These are phyloP conservation scores for Calonectria pteridis DNA, from an alignment of 2,329 filamentous ascomycete species.

Conservation along the genomic window DNA sequence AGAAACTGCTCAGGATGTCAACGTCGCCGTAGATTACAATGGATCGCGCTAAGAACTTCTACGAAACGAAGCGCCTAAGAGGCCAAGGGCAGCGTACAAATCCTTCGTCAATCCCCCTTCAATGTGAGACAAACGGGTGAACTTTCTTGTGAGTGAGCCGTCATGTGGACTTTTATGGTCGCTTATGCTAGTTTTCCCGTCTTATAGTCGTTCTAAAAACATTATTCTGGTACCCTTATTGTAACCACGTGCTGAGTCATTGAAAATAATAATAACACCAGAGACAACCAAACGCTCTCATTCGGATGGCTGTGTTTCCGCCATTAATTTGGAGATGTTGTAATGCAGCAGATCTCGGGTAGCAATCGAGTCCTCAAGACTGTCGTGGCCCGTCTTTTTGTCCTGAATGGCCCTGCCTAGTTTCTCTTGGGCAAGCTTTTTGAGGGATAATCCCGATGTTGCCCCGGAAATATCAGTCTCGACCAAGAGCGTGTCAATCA, in stretches of 20 bases:
- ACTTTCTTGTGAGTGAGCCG: no score
- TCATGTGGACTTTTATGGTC: background rate
- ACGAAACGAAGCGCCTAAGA: no score
- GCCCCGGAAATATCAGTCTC: background rate
- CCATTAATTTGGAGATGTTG: slow-evolving; percentile 9
- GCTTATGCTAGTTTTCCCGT: background rate
- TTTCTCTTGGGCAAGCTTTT: slow-evolving; percentile 18
- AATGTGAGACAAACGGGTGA: no score
- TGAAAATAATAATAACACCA: background rate
- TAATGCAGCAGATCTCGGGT: slow-evolving; percentile 30
- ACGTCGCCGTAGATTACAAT: no score
- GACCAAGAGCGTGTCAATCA: slow-evolving; percentile 27
- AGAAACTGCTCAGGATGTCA: background rate
- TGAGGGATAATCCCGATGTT: slow-evolving; percentile 17
- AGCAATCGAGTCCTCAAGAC: slow-evolving; percentile 31
- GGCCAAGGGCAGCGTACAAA: no score
- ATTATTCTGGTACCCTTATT: background rate
- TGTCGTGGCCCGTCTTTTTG: slow-evolving; percentile 23
- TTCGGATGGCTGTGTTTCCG: background rate
- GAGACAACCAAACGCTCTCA: background rate
- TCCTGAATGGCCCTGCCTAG: slow-evolving; percentile 9
- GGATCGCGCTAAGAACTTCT: no score
- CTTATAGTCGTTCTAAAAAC: no score
- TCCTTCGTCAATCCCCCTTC: no score
- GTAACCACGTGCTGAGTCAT: background rate